Conservation (phyloP, 2,329 filamentous ascomycete species). For the Pestalotiopsis sp. region DNA sequence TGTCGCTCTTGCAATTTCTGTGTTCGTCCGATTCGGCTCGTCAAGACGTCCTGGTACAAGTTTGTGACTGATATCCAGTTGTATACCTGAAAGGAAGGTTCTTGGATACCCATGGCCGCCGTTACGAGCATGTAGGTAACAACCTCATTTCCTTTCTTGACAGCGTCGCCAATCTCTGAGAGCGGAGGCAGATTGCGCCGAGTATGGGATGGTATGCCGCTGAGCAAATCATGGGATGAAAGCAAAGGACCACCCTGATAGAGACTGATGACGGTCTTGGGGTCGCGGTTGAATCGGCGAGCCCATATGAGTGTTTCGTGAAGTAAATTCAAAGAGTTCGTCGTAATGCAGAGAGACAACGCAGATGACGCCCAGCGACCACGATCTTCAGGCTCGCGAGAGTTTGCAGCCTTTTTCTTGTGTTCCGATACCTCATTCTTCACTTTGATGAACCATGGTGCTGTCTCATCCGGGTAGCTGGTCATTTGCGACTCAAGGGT, state of each 20-base stretch:
- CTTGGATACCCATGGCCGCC: slow-evolving; percentile 5
- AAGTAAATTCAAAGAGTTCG: slow-evolving; percentile 19
- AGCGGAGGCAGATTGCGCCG: not conserved
- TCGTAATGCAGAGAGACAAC: slow-evolving; percentile 17
- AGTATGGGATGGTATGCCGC: slow-evolving; percentile 12
- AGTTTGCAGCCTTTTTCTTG: slow-evolving; percentile 3
- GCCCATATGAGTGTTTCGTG: slow-evolving; percentile 20
- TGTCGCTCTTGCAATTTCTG: not conserved
- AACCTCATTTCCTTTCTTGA: slow-evolving; percentile 18
- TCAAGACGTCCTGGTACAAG: not conserved
- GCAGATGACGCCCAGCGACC: slow-evolving; percentile 15
- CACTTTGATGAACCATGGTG: not conserved
- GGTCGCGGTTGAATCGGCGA: slow-evolving; percentile 18
- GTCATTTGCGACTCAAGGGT: not conserved
- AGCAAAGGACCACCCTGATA: slow-evolving; percentile 3
- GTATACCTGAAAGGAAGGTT: slow-evolving; percentile 8
- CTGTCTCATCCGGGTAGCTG: not conserved
- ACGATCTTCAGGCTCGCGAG: slow-evolving; percentile 7
- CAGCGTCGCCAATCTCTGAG: not conserved
- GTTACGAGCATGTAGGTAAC: slow-evolving; percentile 17
- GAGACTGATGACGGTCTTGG: slow-evolving; percentile 8
- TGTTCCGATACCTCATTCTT: slow-evolving; percentile 1
- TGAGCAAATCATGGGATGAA: slow-evolving; percentile 16
- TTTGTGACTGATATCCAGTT: not conserved
- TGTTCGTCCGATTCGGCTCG: not conserved